Conservation (phyloP, 1,284 basidiomycete genomes). For the Ustilago cynodontis region DNA sequence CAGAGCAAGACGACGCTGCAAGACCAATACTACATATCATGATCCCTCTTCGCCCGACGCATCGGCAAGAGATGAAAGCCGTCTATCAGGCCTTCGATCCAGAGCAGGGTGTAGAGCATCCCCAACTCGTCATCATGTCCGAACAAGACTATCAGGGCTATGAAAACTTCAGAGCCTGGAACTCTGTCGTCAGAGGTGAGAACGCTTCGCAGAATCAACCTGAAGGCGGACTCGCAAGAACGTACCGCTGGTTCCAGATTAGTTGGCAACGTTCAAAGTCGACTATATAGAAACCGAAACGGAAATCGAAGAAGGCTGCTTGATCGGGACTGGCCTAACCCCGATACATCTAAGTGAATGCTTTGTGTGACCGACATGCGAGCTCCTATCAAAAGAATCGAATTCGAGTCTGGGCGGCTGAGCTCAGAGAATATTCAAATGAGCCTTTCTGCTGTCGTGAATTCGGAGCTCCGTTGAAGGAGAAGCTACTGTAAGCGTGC, state of each 20-base stretch:
- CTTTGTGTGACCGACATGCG: no score
- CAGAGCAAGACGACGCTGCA: background rate
- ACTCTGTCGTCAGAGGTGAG: slow-evolving; percentile 22
- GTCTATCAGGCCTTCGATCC: slow-evolving; percentile 54
- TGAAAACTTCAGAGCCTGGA: slow-evolving; percentile 57
- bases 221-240: slow-evolving; percentile 31
- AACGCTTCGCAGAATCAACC: slow-evolving; percentile 14
- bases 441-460: background rate
- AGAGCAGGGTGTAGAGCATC: background rate
- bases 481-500: background rate
- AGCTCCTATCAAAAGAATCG: background rate
- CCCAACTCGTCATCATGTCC: slow-evolving; percentile 26
- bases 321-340: background rate
- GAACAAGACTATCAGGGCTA: slow-evolving; percentile 47
- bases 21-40: slow-evolving; percentile 55
- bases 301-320: background rate
- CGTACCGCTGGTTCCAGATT: slow-evolving; percentile 44
- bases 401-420: background rate
- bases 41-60: slow-evolving; percentile 56
- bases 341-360: background rate
- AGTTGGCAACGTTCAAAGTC: slow-evolving; percentile 22
- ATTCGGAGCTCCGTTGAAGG: background rate
- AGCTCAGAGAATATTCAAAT: background rate
- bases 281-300: background rate
- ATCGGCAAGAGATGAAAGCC: slow-evolving; percentile 54